Base-by-base conservation (phyloP, 129 eudicot species). In the Centrapalus pauciflorus region DNA sequence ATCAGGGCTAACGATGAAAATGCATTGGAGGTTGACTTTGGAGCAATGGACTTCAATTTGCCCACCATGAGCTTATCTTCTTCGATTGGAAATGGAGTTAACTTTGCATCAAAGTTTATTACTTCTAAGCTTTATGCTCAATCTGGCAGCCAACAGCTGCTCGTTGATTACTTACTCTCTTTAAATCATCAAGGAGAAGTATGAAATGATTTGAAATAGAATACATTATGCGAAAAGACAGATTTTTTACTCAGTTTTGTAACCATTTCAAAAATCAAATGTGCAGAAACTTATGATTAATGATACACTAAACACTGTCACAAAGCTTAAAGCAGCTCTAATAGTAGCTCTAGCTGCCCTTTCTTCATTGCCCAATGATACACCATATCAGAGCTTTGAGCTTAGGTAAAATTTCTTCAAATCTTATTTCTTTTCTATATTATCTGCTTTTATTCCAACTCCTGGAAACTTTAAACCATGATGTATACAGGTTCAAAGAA, bases 1-100 rank as follows among this genome's bases (percentile, higher is more conserved):
- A n/a, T 73, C 85, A 94, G 99, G 99, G 95, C 93, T 40, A 86
- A 81, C 11, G 99, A 94, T 37, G 97, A 84, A 67, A 84, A 89
- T 51, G 83, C 95, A 34, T 72, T 89, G 76, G 99, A 94, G 70
- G 70, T 94, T 62, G 99, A 94, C 71, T 94, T 94, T 70, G 97
- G 95, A 74, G 89, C 97, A 50, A 74, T 84, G 88, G 90, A 89
- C 60, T 80, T 82, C 67, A 68, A 85, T n/a, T 68, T 69, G 76
- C 99, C 99, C 38, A 90, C 54, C 51, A 71, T 94, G 74, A 89
- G 86, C 16, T 45, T 94, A 69, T 79, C 99, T 54, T 84, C 95
- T 67, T 86, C 99, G 0, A 79, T 94, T 40, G 99, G 99, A 69
- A 83, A 94, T 57, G 99, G 99, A 45, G 50, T 79, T 48, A 79